Percentiles rank a stretch among this genome's conserved stretches.
phyloP scores from a whole-genome alignment of 257 asterid species.

The Solanum tarijense region DNA sequence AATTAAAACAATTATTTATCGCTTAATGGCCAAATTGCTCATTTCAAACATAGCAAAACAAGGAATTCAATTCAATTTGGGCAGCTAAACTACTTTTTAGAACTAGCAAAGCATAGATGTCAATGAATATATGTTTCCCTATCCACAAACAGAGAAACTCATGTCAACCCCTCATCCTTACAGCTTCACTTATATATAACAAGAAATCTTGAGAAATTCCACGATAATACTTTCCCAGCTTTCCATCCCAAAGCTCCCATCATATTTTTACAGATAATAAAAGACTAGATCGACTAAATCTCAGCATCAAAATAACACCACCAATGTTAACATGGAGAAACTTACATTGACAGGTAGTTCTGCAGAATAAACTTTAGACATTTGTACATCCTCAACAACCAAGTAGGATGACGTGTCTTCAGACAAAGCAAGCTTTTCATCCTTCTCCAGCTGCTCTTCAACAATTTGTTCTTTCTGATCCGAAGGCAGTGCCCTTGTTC shows the following conservation, averaged over 20 bases:
- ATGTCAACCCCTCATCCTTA: neutral
- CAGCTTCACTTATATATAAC: neutral
- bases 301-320: neutral
- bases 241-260: neutral
- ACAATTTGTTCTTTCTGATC: slow-evolving; percentile 48
- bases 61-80: neutral
- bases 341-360: slow-evolving; percentile 66
- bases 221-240: neutral
- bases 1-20: neutral
- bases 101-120: neutral
- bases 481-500: slow-evolving; percentile 49
- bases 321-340: neutral
- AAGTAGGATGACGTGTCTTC: slow-evolving; percentile 44
- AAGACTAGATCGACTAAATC: neutral
- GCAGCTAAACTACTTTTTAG: neutral
- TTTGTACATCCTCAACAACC: slow-evolving; percentile 44
- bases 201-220: neutral
- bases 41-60: neutral
- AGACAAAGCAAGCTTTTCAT: slow-evolving; percentile 25
- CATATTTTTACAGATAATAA: neutral
- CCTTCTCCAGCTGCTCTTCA: slow-evolving; percentile 45
- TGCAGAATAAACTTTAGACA: slow-evolving; percentile 46
- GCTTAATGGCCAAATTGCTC: neutral
- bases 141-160: neutral
- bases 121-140: neutral